A percentile compares a stretch with the other conserved stretches of the same genome.
Evolutionary conservation across 169 alveolate species (phyloP).

Genomic region (Plasmodium blacklocki): DNA sequence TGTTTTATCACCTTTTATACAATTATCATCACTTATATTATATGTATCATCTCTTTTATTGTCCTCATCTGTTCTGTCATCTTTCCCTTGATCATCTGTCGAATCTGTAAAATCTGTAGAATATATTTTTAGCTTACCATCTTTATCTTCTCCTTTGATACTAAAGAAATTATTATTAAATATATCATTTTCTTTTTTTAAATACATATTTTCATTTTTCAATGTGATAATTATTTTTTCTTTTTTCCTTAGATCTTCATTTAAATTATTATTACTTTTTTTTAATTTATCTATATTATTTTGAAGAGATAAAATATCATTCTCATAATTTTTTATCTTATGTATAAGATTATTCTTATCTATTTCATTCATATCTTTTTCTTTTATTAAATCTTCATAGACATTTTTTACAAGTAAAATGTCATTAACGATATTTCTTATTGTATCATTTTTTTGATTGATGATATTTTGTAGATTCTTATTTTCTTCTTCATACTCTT

Average conservation of each 20-base stretch:
- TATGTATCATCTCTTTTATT: not conserved
- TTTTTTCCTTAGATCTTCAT: conserved; percentile 37
- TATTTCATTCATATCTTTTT: conserved; percentile 47
- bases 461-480: conserved; percentile 6
- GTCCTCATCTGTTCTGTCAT: not conserved
- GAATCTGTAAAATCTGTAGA: conserved; percentile 27
- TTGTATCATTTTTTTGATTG: conserved; percentile 33
- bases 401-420: conserved; percentile 55
- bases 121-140: not conserved
- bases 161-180: conserved; percentile 52
- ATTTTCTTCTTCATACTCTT: conserved; percentile 28
- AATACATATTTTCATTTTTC: conserved; percentile 36
- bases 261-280: conserved; percentile 29
- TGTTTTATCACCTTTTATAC: not conserved
- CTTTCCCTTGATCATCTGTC: conserved; percentile 35
- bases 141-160: conserved; percentile 7
- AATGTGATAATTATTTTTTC: conserved; percentile 27
- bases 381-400: conserved; percentile 50
- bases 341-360: conserved; percentile 22
- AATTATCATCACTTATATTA: too few species aligned
- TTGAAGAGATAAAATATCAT: conserved; percentile 27
- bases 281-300: conserved; percentile 22
- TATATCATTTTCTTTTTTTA: conserved; percentile 49
- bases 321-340: conserved; percentile 26
- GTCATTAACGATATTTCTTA: conserved; percentile 60